Percentiles rank a stretch among this genome's conserved stretches.
phyloP scores from a whole-genome alignment of 768 basidiomycete genomes.

The Rhodosporidiobolus sp. region DNA sequence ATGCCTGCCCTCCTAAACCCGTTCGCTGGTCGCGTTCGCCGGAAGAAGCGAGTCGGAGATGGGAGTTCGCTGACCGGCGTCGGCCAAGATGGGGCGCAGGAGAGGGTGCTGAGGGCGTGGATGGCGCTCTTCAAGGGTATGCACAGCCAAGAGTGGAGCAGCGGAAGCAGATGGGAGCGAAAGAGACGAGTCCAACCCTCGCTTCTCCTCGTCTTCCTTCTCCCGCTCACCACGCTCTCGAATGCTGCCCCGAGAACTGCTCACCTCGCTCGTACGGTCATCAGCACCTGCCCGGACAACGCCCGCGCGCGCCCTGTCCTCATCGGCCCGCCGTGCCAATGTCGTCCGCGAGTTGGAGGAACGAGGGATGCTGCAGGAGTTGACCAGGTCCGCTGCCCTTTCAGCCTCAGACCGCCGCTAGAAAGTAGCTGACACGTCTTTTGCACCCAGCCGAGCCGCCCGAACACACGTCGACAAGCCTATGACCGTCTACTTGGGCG shows the following conservation, averaged over 20 bases:
- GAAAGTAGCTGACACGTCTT: background rate
- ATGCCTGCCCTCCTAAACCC: too few species aligned
- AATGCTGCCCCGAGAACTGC: background rate
- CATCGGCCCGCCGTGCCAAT: constrained; percentile 1
- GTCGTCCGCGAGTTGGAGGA: constrained; percentile 27
- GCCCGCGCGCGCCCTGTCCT: background rate
- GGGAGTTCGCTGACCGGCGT: too few species aligned
- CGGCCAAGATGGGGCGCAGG: too few species aligned
- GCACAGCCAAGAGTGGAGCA: background rate
- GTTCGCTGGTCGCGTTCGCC: too few species aligned
- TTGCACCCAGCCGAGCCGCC: constrained; percentile 39
- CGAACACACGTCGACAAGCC: constrained; percentile 43
- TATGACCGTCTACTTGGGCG: constrained; percentile 70
- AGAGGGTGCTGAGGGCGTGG: too few species aligned
- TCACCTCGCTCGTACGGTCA: background rate
- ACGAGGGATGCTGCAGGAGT: constrained; percentile 30
- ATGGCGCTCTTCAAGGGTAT: background rate
- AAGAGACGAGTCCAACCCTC: background rate
- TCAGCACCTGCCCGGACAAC: background rate
- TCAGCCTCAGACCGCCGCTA: too few species aligned
- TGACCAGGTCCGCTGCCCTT: constrained; percentile 21
- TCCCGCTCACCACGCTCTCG: background rate
- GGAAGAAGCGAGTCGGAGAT: too few species aligned
- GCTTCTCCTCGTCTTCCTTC: background rate
- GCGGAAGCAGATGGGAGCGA: background rate